Evolutionary conservation across 2,329 filamentous ascomycete species (phyloP).

Genomic region (Pseudovirgaria hyperparasitica): DNA sequence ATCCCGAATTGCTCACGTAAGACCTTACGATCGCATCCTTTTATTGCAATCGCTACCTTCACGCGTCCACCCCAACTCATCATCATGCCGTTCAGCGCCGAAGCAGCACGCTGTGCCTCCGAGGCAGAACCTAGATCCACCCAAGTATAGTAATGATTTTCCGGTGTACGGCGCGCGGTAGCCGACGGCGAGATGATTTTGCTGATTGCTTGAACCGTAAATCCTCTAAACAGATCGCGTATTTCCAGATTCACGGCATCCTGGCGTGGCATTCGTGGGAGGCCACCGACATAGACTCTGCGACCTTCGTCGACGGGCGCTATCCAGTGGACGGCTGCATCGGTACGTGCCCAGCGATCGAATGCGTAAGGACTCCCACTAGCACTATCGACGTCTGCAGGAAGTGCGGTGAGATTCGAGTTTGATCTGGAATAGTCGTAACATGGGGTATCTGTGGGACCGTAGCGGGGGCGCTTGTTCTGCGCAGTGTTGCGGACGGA

Average conservation of each 20-base stretch:
- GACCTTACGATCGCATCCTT: too few relatives aligned
- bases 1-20: too few relatives aligned
- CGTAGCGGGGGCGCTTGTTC: too few relatives aligned
- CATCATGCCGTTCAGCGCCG: slow-evolving; percentile 12
- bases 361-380: not conserved
- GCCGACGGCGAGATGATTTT: slow-evolving; percentile 24
- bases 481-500: too few relatives aligned
- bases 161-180: slow-evolving; percentile 3
- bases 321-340: not conserved
- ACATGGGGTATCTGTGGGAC: slow-evolving; percentile 41
- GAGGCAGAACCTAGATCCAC: slow-evolving; percentile 13
- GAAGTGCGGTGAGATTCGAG: slow-evolving; percentile 1
- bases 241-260: slow-evolving; percentile 29
- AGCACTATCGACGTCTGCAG: too few relatives aligned
- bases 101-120: slow-evolving; percentile 12
- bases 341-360: slow-evolving; percentile 1
- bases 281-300: slow-evolving; percentile 35
- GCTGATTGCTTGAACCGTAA: slow-evolving; percentile 33
- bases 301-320: slow-evolving; percentile 21
- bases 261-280: slow-evolving; percentile 31
- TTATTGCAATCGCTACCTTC: too few relatives aligned
- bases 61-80: too few relatives aligned
- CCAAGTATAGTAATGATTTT: slow-evolving; percentile 15
- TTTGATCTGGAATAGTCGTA: slow-evolving; percentile 50
- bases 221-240: slow-evolving; percentile 31